Evolutionary conservation across 306 rosid genomes (phyloP), one percentile per base, ranked within the genome.

Genomic region (Cicer cuneatum): DNA sequence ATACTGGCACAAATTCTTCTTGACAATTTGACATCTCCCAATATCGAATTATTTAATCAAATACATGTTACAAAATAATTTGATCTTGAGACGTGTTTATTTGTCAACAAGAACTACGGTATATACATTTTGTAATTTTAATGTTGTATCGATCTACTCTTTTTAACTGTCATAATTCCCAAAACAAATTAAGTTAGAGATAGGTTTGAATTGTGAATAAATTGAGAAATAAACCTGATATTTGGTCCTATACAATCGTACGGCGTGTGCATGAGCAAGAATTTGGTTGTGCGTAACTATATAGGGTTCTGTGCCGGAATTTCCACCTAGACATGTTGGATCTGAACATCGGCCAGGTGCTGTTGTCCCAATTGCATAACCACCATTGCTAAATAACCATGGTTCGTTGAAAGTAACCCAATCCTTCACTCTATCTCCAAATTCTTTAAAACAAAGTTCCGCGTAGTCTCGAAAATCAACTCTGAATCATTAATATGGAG

Each of bases 371-470:
- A 0, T 2, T 41, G 80, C 90, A 81, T 78, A 86, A 1, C 87
- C 87, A 67, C 33, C 43, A 1, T 10, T 9, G 39, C 66, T 81
- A 4, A 46, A 41, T 29, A 57, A 69, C 16, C 24, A 47, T 53
- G 89, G 88, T 72, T 86, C 93, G n/a, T 86, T 89, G 3, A 84
- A 18, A 0, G 89, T 89, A n/a, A 85, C 77, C 89, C 93, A 89
- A 1, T 69, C 43, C 71, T 86, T 86, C 24, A 89, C 90, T 6
- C 83, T 56, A 0, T 86, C 78, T 8, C 93, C 93, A 42, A 86
- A 89, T 64, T 65, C 21, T n/a, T 33, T n/a, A 45, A 68, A 68
- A 42, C 73, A 68, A 8, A 68, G 21, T n/a, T 69, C 47, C 10
- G 61, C 74, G 35, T 49, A 69, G 6, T 49, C 74, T 5, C 47